Base-by-base conservation (phyloP, 768 basidiomycete species). In the Infundibulicybe gibba region DNA sequence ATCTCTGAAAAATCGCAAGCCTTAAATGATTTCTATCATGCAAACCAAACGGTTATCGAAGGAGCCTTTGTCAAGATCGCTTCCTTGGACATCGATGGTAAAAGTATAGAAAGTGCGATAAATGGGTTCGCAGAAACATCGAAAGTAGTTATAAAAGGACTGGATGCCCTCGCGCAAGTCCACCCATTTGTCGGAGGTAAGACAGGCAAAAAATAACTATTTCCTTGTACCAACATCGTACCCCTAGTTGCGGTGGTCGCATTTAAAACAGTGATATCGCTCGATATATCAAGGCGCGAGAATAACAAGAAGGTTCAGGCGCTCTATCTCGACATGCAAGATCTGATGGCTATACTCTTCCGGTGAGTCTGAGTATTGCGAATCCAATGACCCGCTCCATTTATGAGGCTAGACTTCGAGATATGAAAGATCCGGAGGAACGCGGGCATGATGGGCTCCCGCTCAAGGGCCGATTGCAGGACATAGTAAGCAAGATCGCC, bases 221-320 rank as follows among this genome's bases (percentile, higher is more conserved):
- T n/a, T n/a, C n/a, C 25, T 8, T 8, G 25, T 25, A 8, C 25
- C 25, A 25, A 25, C 8, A 25, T 25, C 8, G 25, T 8, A 8
- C 25, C 13, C 37, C 1, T 35, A 64, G 79, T 76, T 40, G 76
- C 70, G 21, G 72, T 79, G 14, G 54, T 69, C 11, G 77, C 78
- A 1, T 81, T 81, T 58, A 66, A 71, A 32, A 61, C 75, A 0
- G 75, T 76, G 5, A 65, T 77, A 20, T 68, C 70, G 14, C 60
- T 80, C 32, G 77, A 79, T 44, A 45, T 72, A 45, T 73, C 71
- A 2, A 63, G 77, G 17, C 61, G 73, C 17, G 75, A 77, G 20
- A 81, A 81, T 44, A 73, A 80, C 45, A 70, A 67, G 46, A 77
- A 76, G 49, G 66, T 79, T 6, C 48, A 70, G 2, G 60, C 66